Evolutionary conservation across 306 rosid genomes (phyloP).

Genomic region (Sicyos baderoa): DNA sequence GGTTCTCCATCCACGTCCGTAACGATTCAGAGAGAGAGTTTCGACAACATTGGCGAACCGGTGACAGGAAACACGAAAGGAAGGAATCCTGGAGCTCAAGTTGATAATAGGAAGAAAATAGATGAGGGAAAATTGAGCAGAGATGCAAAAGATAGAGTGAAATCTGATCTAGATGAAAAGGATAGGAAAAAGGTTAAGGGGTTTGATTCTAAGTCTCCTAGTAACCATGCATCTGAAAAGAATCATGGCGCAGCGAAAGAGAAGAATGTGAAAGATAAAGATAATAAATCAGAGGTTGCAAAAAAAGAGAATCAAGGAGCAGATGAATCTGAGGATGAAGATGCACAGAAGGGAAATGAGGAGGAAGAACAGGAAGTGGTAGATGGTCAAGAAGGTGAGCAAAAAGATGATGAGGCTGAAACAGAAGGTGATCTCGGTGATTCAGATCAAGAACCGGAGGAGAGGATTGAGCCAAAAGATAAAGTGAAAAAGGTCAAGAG

Average conservation of each 20-base stretch:
- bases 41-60: slow-evolving; percentile 70
- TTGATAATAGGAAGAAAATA: slow-evolving; percentile 19
- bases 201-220: slow-evolving; percentile 27
- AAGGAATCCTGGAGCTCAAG: slow-evolving; percentile 23
- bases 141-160: slow-evolving; percentile 24
- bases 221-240: slow-evolving; percentile 31
- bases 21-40: slow-evolving; percentile 63
- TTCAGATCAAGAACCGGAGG: slow-evolving; percentile 45
- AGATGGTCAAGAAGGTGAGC: slow-evolving; percentile 38
- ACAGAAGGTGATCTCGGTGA: slow-evolving; percentile 36
- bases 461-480: slow-evolving; percentile 33
- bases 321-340: slow-evolving; percentile 30
- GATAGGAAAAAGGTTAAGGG: slow-evolving; percentile 31
- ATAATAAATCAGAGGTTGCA: slow-evolving; percentile 24
- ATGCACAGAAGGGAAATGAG: slow-evolving; percentile 29
- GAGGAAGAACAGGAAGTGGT: slow-evolving; percentile 38
- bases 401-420: slow-evolving; percentile 33
- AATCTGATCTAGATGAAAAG: slow-evolving; percentile 24
- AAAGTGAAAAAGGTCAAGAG: slow-evolving; percentile 31
- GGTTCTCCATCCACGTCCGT: slow-evolving; percentile 59
- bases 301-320: slow-evolving; percentile 22
- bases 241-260: slow-evolving; percentile 28
- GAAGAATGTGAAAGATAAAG: slow-evolving; percentile 34
- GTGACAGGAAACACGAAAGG: slow-evolving; percentile 29
- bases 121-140: slow-evolving; percentile 22